Percentiles rank a stretch among this genome's conserved stretches.
phyloP scores from a whole-genome alignment of 176 grass and related monocot species.

The Paspalum notatum region DNA sequence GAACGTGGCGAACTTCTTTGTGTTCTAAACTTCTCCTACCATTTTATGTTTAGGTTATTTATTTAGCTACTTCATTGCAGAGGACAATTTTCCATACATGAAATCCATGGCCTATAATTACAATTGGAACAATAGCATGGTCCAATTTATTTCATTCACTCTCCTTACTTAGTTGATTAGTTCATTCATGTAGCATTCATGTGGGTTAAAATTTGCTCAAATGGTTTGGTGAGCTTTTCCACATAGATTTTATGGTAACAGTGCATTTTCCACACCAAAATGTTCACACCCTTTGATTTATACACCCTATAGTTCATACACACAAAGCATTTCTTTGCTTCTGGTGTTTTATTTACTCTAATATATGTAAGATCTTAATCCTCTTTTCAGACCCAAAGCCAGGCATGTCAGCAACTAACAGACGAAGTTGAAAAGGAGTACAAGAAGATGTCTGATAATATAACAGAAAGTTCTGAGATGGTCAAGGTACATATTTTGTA shows the following conservation, averaged over 20 bases:
- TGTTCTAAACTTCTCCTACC: not conserved
- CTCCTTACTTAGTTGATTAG: not conserved
- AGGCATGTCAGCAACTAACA: conserved; percentile 47
- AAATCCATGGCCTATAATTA: not conserved
- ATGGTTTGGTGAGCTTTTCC: not conserved
- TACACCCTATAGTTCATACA: not conserved
- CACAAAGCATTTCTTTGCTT: conserved; percentile 4
- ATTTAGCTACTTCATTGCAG: not conserved
- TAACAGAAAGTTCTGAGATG: conserved; percentile 49
- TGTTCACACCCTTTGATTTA: not conserved
- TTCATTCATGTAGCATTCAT: not conserved
- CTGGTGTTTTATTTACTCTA: conserved; percentile 2
- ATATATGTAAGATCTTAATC: conserved; percentile 21
- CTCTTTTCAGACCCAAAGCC: conserved; percentile 43
- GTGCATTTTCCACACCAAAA: not conserved
- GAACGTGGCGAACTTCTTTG: not conserved
- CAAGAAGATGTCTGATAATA: conserved; percentile 50
- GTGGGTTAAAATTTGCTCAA: not conserved
- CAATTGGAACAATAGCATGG: not conserved
- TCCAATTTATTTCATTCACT: not conserved
- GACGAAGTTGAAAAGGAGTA: conserved; percentile 57
- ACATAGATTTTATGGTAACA: not conserved
- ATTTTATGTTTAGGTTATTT: not conserved
- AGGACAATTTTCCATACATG: not conserved
- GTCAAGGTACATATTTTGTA: conserved; percentile 43